Conservation (phyloP, 306 rosid genomes). For the Leucaena leucocephala region DNA sequence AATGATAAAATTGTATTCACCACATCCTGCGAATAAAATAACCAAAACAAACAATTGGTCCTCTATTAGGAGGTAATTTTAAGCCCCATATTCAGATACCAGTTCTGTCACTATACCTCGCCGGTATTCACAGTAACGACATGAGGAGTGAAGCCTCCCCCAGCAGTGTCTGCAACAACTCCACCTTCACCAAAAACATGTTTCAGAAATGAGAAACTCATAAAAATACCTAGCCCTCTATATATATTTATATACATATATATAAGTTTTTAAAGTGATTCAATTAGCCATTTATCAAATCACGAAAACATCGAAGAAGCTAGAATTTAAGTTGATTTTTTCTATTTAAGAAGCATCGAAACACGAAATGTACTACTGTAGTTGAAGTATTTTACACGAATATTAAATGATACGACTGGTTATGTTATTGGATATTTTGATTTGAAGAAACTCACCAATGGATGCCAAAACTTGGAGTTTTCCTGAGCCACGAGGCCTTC, state of each 20-base stretch:
- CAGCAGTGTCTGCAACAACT: constrained; percentile 37
- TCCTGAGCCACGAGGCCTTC: constrained; percentile 48
- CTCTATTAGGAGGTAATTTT: not conserved
- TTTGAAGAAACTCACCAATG: constrained; percentile 29
- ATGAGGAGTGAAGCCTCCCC: constrained; percentile 44
- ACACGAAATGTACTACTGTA: not conserved
- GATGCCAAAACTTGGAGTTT: constrained; percentile 39
- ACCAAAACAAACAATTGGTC: not conserved
- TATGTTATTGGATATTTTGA: not conserved
- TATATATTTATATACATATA: too few species aligned
- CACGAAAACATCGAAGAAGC: not conserved
- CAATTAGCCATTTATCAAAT: not conserved
- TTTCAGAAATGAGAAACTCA: not conserved
- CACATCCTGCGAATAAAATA: constrained; percentile 42
- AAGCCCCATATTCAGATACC: not conserved
- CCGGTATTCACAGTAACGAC: constrained; percentile 32
- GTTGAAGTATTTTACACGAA: not conserved
- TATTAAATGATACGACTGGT: not conserved
- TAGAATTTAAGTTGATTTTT: not conserved
- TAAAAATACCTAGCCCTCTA: not conserved
- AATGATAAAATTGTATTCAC: constrained; percentile 9
- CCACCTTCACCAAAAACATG: constrained; percentile 37
- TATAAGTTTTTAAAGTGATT: not conserved
- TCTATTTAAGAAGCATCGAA: not conserved
- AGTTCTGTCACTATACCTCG: constrained; percentile 38